These are phyloP conservation scores for Sporothrix luriei DNA, from an alignment of 2,329 filamentous ascomycete genomes.

Conservation along the genomic window DNA sequence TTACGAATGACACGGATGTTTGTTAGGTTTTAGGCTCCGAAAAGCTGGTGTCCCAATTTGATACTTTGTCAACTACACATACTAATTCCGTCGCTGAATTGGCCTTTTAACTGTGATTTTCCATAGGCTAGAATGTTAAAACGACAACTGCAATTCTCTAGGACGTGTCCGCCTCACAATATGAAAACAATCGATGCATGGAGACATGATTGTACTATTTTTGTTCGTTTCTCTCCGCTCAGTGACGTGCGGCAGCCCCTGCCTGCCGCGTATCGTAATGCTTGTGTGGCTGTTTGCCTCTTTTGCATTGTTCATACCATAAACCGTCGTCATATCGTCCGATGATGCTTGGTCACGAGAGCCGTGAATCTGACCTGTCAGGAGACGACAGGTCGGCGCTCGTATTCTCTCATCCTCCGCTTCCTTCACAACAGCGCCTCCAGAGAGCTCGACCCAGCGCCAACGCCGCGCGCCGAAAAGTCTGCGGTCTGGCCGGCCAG, in stretches of 20 bases:
- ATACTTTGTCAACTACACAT: not conserved
- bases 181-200: not conserved
- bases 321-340: not conserved
- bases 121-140: not conserved
- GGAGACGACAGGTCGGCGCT: not conserved
- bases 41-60: not conserved
- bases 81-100: not conserved
- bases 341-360: not conserved
- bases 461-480: not conserved
- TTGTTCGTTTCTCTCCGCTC: not conserved
- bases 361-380: not conserved
- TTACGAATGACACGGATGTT: not conserved
- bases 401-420: no score
- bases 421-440: not conserved
- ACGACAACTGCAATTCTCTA: no score
- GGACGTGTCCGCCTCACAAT: not conserved
- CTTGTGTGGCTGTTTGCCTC: not conserved
- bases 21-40: not conserved
- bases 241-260: not conserved
- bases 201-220: not conserved
- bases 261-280: not conserved
- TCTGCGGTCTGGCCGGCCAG: not conserved
- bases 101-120: no score
- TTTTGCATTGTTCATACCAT: no score
- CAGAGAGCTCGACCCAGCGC: not conserved